Conservation (phyloP, 305 asterid species). For the Salvia sclarea region DNA sequence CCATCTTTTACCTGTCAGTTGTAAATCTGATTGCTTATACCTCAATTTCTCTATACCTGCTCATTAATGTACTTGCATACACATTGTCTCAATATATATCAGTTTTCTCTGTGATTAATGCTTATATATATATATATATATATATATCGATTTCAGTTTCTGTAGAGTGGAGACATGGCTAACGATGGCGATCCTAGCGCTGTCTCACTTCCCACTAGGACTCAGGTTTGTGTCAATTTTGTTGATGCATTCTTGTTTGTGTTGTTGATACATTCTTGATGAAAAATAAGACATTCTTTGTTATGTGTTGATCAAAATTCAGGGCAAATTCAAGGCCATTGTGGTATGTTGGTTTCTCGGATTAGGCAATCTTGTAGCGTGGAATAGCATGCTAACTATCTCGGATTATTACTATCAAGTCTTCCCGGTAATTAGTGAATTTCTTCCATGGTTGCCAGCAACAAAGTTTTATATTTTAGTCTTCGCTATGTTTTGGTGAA, state of each 20-base stretch:
- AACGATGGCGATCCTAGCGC: conserved; percentile 24
- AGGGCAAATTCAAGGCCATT: conserved; percentile 62
- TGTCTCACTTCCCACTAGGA: conserved; percentile 39
- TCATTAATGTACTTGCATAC: background rate
- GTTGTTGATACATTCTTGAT: background rate
- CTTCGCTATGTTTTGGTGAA: background rate
- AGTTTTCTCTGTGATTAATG: background rate
- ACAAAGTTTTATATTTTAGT: background rate
- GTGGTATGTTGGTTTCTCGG: conserved; percentile 76
- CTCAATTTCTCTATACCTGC: background rate
- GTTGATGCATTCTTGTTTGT: background rate
- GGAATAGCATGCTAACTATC: conserved; percentile 79
- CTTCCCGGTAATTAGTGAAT: conserved; percentile 57
- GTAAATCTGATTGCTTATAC: background rate
- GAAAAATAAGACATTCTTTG: too few relatives aligned
- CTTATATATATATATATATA: background rate
- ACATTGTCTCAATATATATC: background rate
- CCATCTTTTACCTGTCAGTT: background rate
- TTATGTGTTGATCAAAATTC: conserved; percentile 30
- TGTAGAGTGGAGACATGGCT: conserved; percentile 38
- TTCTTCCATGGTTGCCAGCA: background rate
- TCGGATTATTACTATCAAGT: conserved; percentile 69
- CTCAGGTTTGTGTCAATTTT: conserved; percentile 44
- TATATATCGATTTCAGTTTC: background rate
- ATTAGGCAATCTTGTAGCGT: conserved; percentile 72